Evolutionary conservation across 495 filamentous ascomycete genomes (phyloP).

Genomic region (Mycothermus thermophilus): DNA sequence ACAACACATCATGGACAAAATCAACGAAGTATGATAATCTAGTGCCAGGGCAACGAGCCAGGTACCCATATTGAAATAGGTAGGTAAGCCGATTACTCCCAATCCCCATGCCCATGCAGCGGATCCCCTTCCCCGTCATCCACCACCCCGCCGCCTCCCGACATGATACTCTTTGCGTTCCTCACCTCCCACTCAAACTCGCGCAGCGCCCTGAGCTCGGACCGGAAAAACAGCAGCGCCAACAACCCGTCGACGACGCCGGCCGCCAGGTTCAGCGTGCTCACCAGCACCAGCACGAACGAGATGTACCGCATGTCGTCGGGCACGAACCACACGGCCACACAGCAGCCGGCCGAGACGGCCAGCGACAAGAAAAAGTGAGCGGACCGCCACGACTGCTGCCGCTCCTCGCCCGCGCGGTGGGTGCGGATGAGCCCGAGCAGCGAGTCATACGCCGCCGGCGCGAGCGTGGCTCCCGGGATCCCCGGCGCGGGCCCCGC

Average conservation of each 20-base stretch:
- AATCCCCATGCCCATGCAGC: background rate
- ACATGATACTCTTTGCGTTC: conserved; percentile 40
- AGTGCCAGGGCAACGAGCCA: too few species aligned
- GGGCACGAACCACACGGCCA: conserved; percentile 76
- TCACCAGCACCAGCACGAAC: conserved; percentile 68
- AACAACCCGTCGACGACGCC: conserved; percentile 76
- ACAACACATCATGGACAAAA: too few species aligned
- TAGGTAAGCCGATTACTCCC: background rate
- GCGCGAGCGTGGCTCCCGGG: conserved; percentile 9
- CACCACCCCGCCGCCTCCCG: background rate
- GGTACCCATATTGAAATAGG: too few species aligned
- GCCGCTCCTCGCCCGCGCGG: conserved; percentile 48
- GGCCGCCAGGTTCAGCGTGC: conserved; percentile 57
- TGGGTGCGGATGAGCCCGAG: conserved; percentile 53
- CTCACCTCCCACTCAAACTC: conserved; percentile 92
- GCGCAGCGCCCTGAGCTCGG: conserved; percentile 68
- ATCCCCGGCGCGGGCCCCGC: too few species aligned
- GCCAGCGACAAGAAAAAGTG: conserved; percentile 59
- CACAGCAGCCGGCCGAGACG: conserved; percentile 54
- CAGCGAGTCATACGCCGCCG: conserved; percentile 56
- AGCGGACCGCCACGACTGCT: conserved; percentile 51
- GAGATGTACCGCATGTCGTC: conserved; percentile 59
- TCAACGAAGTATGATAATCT: too few species aligned
- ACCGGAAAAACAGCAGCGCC: conserved; percentile 70
- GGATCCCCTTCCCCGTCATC: background rate